A percentile compares a stretch with the other conserved stretches of the same genome.
phyloP scores from a whole-genome alignment of 2,329 filamentous ascomycete species.

The Fusarium longipes region DNA sequence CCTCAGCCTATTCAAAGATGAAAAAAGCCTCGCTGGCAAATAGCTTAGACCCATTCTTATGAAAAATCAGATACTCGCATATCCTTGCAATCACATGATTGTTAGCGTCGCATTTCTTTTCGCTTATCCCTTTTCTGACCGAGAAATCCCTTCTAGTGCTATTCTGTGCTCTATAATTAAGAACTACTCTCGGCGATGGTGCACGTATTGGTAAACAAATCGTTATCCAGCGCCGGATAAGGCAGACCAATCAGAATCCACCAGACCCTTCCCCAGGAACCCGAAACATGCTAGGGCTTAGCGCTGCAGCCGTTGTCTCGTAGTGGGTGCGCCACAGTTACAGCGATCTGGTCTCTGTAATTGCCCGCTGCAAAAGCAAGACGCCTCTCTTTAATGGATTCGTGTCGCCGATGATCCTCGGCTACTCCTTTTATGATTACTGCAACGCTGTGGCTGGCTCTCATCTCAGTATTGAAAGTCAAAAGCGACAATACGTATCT shows the following conservation, averaged over 20 bases:
- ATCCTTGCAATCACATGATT: slow-evolving; percentile 1
- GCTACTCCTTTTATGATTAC: neutral
- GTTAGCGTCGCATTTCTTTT: neutral
- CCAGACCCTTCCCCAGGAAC: neutral
- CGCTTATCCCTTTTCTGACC: neutral
- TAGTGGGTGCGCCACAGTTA: neutral
- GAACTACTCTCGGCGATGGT: neutral
- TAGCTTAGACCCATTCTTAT: neutral
- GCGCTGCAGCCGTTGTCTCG: neutral
- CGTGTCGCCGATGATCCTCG: neutral
- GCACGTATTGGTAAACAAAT: neutral
- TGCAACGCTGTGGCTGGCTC: neutral
- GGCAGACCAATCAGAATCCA: neutral
- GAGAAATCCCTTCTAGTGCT: neutral
- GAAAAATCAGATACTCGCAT: neutral
- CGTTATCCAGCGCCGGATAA: neutral
- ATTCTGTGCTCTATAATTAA: neutral
- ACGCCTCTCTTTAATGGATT: neutral
- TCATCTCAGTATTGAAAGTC: neutral
- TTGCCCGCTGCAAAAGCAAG: neutral
- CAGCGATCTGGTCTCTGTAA: too few species aligned
- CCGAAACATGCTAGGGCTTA: neutral
- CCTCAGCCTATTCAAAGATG: neutral
- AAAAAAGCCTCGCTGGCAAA: too few species aligned
- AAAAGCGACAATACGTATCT: neutral